A percentile compares a stretch with the other conserved stretches of the same genome.
phyloP scores from a whole-genome alignment of 2,329 filamentous ascomycete species.

The Claviceps sp. region DNA sequence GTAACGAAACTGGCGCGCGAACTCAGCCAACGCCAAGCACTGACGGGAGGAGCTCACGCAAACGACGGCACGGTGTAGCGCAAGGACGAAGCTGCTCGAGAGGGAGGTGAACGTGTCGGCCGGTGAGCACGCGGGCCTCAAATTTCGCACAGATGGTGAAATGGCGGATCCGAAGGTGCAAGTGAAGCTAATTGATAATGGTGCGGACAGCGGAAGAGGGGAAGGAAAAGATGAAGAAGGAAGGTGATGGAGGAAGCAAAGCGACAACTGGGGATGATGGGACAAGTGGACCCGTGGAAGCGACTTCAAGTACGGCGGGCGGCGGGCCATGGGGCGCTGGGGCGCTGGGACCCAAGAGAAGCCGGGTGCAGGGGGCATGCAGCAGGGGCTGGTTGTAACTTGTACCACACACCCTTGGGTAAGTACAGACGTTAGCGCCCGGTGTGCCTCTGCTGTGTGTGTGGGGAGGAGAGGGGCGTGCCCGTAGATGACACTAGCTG shows the following conservation, averaged over 20 bases:
- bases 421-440: too few relatives aligned
- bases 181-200: slow-evolving; percentile 8
- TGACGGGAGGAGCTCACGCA: slow-evolving; percentile 1
- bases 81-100: neutral
- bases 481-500: too few relatives aligned
- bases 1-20: neutral
- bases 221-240: slow-evolving; percentile 14
- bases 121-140: neutral
- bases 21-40: neutral
- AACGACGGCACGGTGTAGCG: neutral
- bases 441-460: too few relatives aligned
- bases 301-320: slow-evolving; percentile 5
- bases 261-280: slow-evolving; percentile 12
- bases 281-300: slow-evolving; percentile 12
- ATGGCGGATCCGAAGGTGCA: slow-evolving; percentile 7
- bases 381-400: slow-evolving; percentile 10
- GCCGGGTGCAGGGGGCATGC: slow-evolving; percentile 7
- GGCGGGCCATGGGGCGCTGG: slow-evolving; percentile 3
- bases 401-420: neutral
- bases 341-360: slow-evolving; percentile 8
- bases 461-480: too few relatives aligned
- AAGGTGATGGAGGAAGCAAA: slow-evolving; percentile 14
- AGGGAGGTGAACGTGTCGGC: neutral
- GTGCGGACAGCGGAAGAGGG: slow-evolving; percentile 13
- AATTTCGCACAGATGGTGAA: slow-evolving; percentile 2